phyloP scores from a whole-genome alignment of 148 eudicot species.

The Arbutus unedo region DNA sequence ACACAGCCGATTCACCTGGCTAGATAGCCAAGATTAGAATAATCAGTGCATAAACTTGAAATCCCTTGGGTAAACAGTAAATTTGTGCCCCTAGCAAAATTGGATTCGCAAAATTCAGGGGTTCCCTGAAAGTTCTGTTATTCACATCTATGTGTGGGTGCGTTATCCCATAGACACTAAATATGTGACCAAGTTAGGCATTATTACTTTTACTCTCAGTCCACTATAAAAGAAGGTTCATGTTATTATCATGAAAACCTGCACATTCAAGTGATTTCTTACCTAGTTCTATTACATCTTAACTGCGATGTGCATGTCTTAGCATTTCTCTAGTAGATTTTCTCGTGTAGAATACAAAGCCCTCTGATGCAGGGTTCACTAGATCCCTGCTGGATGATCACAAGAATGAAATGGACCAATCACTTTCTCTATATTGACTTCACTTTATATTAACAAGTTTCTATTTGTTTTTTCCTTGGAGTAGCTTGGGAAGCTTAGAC shows the following conservation, averaged over 20 bases:
- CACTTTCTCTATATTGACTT: not conserved
- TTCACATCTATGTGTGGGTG: not conserved
- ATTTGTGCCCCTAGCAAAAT: not conserved
- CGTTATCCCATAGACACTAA: not conserved
- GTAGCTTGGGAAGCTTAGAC: constrained; percentile 69
- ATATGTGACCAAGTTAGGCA: not conserved
- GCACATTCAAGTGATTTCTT: not conserved
- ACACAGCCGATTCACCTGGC: not conserved
- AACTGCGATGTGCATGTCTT: not conserved
- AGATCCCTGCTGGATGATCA: not conserved
- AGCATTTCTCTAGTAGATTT: not conserved
- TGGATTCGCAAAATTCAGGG: not conserved
- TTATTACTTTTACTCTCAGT: not conserved
- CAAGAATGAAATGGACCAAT: not conserved
- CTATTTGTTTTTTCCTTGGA: not conserved
- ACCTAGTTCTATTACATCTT: not conserved
- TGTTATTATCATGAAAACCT: not conserved
- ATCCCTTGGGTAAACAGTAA: not conserved
- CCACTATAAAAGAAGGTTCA: not conserved
- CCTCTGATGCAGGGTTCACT: not conserved
- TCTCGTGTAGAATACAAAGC: not conserved
- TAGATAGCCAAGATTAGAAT: not conserved
- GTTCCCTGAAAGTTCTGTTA: not conserved
- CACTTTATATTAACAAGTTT: constrained; percentile 1
- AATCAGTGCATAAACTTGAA: not conserved